A percentile compares a stretch with the other conserved stretches of the same genome.
These are phyloP conservation scores for Botrytis paeoniae DNA, from an alignment of 2,329 filamentous ascomycete genomes.

Conservation along the genomic window DNA sequence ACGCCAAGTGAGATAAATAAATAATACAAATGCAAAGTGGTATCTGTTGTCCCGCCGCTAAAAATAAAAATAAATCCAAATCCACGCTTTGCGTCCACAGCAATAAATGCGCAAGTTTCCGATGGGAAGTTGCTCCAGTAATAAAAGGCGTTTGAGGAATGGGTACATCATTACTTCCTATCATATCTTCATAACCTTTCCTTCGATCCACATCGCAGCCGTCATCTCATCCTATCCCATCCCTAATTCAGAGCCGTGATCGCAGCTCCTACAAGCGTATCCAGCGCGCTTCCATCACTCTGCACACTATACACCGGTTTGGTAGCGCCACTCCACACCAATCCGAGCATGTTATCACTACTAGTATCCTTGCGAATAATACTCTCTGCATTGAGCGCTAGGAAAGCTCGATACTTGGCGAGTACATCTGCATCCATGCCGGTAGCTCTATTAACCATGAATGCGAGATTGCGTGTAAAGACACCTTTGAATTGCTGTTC, in stretches of 20 bases:
- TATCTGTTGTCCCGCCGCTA: not conserved
- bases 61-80: not conserved
- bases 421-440: not conserved
- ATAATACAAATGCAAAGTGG: not conserved
- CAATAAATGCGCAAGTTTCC: not conserved
- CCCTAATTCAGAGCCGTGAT: not conserved
- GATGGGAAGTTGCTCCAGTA: not conserved
- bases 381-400: slow-evolving; percentile 9
- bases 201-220: not conserved
- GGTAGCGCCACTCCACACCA: slow-evolving; percentile 12
- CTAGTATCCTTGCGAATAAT: not conserved
- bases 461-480: slow-evolving; percentile 62
- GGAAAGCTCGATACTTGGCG: not conserved
- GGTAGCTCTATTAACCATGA: slow-evolving; percentile 46
- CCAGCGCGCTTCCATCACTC: slow-evolving; percentile 16
- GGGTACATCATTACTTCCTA: not conserved
- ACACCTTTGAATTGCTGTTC: slow-evolving; percentile 70
- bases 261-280: slow-evolving; percentile 16
- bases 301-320: not conserved
- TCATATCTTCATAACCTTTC: not conserved
- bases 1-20: not conserved
- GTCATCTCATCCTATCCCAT: not conserved
- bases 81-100: not conserved
- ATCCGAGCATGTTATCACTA: slow-evolving; percentile 6
- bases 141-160: not conserved